Conservation (phyloP, 2,329 filamentous ascomycete species). For the Fusarium sororula region DNA sequence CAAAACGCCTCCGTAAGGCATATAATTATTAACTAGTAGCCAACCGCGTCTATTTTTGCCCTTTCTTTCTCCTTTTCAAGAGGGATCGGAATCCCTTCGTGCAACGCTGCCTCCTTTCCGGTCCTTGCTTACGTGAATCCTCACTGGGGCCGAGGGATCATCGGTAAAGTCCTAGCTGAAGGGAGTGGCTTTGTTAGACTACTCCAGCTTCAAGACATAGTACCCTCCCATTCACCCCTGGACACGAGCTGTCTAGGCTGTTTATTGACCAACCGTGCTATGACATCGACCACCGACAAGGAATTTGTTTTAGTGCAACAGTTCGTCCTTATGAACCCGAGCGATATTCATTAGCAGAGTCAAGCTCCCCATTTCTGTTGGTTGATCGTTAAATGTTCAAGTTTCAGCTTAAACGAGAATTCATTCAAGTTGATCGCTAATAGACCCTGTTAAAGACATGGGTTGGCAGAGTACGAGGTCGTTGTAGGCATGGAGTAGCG, state of each 20-base stretch:
- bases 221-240: not conserved
- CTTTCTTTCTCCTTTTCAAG: not conserved
- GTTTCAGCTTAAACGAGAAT: slow-evolving; percentile 17
- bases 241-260: not conserved
- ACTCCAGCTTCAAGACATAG: not conserved
- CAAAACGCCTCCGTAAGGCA: not conserved
- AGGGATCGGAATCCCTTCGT: not conserved
- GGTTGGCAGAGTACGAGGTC: not conserved
- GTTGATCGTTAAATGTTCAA: not conserved
- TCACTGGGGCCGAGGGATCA: not conserved
- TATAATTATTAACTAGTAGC: not conserved
- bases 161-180: not conserved
- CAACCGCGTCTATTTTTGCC: not conserved
- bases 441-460: not conserved
- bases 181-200: slow-evolving; percentile 14
- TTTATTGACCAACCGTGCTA: not conserved
- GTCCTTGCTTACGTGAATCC: not conserved
- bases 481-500: not conserved
- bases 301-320: not conserved
- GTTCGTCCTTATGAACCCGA: slow-evolving; percentile 1
- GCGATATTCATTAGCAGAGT: slow-evolving; percentile 20
- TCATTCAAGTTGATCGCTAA: slow-evolving; percentile 11
- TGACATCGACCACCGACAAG: not conserved
- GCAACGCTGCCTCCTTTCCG: not conserved
- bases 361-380: not conserved